A percentile compares a stretch with the other conserved stretches of the same genome.
Evolutionary conservation across 352 stramenopile species (phyloP).

Genomic region (Globisporangium rhizosaccharum): DNA sequence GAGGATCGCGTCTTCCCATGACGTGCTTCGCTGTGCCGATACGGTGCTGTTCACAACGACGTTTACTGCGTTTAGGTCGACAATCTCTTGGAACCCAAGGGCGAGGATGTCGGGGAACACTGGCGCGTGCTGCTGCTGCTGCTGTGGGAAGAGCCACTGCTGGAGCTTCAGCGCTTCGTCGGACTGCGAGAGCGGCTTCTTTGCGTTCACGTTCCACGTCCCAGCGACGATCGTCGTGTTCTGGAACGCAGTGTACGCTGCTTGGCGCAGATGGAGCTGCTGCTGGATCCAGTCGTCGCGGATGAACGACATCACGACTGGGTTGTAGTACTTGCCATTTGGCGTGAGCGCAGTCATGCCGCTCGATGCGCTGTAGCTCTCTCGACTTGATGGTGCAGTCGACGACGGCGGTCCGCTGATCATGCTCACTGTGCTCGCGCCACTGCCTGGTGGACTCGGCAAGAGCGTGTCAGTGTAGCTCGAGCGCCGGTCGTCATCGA

Average conservation of each 20-base stretch:
- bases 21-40: slow-evolving; percentile 84
- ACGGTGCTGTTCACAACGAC: slow-evolving; percentile 96
- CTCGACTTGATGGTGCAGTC: background rate
- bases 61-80: slow-evolving; percentile 99
- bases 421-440: slow-evolving; percentile 6
- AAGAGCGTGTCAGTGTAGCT: slow-evolving; percentile 8
- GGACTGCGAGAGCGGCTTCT: slow-evolving; percentile 86
- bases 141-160: slow-evolving; percentile 48
- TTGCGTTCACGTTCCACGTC: slow-evolving; percentile 99
- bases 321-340: slow-evolving; percentile 78
- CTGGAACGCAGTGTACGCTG: slow-evolving; percentile 63
- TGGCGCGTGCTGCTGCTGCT: background rate
- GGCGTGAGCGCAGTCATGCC: slow-evolving; percentile 8
- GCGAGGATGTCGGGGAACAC: slow-evolving; percentile 56
- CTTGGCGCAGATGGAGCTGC: slow-evolving; percentile 53
- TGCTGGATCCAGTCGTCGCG: slow-evolving; percentile 87
- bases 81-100: slow-evolving; percentile 97
- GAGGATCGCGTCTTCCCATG: slow-evolving; percentile 90
- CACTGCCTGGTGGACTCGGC: slow-evolving; percentile 1
- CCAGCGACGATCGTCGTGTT: slow-evolving; percentile 63
- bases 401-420: slow-evolving; percentile 4
- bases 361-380: slow-evolving; percentile 1
- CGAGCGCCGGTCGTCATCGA: slow-evolving; percentile 1
- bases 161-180: slow-evolving; percentile 46
- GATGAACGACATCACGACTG: slow-evolving; percentile 80